Evolutionary conservation across 2,329 filamentous ascomycete species (phyloP), one percentile per base, ranked within the genome.

Genomic region (Hypoxylon sp.): DNA sequence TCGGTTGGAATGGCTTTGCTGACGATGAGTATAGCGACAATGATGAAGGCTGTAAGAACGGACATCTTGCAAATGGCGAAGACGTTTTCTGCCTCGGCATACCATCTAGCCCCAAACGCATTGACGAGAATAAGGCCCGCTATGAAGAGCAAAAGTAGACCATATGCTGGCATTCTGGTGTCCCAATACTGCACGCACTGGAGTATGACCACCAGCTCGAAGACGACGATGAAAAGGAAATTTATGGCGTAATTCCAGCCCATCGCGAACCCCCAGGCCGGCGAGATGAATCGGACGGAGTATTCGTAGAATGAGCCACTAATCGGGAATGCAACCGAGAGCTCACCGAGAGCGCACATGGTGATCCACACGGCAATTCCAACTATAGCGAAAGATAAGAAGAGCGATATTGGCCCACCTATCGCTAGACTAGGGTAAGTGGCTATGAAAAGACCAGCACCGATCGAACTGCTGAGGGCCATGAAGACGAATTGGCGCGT

Each of bases 1-100:
- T 85, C 79, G 36, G 80, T 77, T 52, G 83, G 80, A 30, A 85
- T 83, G 36, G 83, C 84, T 4, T 84, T 84, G 34, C 76, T 78
- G 63, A 85, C 81, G 69, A 88, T 81, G 57, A 87, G 80, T 55
- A 88, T 83, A 14, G 84, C 85, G 3, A 87, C 78, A 60, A 89
- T 79, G 67, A 89, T 86, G 76, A 90, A 90, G 17, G 85, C 84
- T 23, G 84, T 76, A 69, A 85, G 80, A 32, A 86, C 85, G 30
- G 80, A 65, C 63, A 87, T 79, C 73, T 88, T 88, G 65, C 86
- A 81, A 9, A 83, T 76, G 30, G 81, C 81, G n/a, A 88, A 82
- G 14, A 82, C 70, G 60, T 87, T 86, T 72, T 88, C 86, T 36
- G 85, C 81, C 75, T 81, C 83, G 68, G 75, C 82, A 66, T 80